Conservation (phyloP, 495 filamentous ascomycete genomes). For the Amniculicola lignicola region DNA sequence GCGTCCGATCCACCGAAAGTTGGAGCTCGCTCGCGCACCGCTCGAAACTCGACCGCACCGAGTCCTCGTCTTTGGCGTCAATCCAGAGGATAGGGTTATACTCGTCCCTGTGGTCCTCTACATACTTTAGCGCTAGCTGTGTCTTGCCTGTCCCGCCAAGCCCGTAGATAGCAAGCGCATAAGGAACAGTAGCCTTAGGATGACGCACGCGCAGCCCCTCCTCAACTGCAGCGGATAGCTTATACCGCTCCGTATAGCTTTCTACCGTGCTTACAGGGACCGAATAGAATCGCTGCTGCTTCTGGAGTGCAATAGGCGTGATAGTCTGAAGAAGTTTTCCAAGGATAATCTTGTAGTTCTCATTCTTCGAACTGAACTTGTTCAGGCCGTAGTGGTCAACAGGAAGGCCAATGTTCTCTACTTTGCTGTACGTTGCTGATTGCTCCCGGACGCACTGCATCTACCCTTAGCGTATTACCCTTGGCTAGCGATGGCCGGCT, state of each 20-base stretch:
- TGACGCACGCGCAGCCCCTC: constrained; percentile 10
- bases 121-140: constrained; percentile 16
- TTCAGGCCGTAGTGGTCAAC: constrained; percentile 34
- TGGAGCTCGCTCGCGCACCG: constrained; percentile 33
- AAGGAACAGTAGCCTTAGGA: neutral
- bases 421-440: constrained; percentile 21
- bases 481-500: neutral
- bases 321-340: constrained; percentile 22
- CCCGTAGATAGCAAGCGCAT: constrained; percentile 7
- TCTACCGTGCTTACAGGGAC: constrained; percentile 9
- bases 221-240: constrained; percentile 5
- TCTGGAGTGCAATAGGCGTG: neutral
- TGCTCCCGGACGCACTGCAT: constrained; percentile 6
- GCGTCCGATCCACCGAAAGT: constrained; percentile 23
- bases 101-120: constrained; percentile 25
- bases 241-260: constrained; percentile 12
- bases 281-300: constrained; percentile 10
- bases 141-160: constrained; percentile 2
- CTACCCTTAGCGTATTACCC: constrained; percentile 4
- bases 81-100: constrained; percentile 38
- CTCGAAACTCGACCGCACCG: constrained; percentile 36
- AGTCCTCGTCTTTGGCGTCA: constrained; percentile 32
- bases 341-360: constrained; percentile 23
- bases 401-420: constrained; percentile 30
- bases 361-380: constrained; percentile 27